Evolutionary conservation across 257 asterid species (phyloP), one percentile per base, ranked within the genome.

Genomic region (Thymus quinquecostatus): DNA sequence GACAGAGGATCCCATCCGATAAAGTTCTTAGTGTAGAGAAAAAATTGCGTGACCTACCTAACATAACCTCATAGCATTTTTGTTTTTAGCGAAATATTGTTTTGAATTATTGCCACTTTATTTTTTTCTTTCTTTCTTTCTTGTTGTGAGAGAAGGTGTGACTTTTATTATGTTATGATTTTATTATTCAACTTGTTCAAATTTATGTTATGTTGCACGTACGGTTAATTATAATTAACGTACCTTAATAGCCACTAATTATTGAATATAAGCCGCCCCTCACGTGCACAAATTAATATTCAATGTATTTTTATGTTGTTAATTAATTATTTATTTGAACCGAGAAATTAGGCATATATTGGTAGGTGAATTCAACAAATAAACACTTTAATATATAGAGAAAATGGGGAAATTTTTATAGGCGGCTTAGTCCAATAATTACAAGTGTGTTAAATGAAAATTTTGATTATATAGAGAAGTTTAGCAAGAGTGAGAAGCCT

Each of bases 401-500:
- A 43, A 44, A 63, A 14, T 8, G 1, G n/a, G 4, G 21, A 53
- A 6, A 21, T 14, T 11, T 53, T 53, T 27, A 54, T 1, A n/a
- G 55, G 55, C 55, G 14, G 28, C 28, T 13, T 49, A 49, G 27
- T 49, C 1, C 21, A 21, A 21, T 21, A 21, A 21, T 21, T 21
- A 21, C 21, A 21, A 21, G 21, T 21, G 21, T 21, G 4, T 8
- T 14, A 14, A 41, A 38, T 21, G 6, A 10, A n/a, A 10, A 10
- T 40, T 58, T 21, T 61, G 7, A 36, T 72, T 40, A 9, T 28
- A 56, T 60, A 74, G 93, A 64, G 57, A 74, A 57, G n/a, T 45
- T 60, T 11, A 74, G 74, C 62, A 84, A 82, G 82, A 77, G 44
- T 12, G 76, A 49, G 66, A 84, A 78, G 87, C 44, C 79, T 0